A percentile compares a stretch with the other conserved stretches of the same genome.
These are phyloP conservation scores for Purpureocillium lavendulum DNA, from an alignment of 2,329 filamentous ascomycete genomes.

Conservation along the genomic window DNA sequence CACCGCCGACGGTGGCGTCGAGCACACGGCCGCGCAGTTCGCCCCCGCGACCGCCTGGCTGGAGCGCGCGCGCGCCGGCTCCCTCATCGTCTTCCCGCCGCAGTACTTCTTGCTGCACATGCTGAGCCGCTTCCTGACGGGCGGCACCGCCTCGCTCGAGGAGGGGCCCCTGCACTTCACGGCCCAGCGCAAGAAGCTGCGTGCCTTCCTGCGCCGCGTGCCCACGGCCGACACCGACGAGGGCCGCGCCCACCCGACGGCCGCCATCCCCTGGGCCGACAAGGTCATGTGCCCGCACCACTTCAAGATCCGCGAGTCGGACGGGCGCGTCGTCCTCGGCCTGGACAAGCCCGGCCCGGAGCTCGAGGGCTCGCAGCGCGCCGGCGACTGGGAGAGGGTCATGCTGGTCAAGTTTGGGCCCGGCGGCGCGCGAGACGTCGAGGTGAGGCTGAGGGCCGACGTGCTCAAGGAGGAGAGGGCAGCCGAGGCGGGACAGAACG, in stretches of 20 bases:
- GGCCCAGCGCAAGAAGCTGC: conserved; percentile 41
- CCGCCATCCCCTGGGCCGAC: conserved; percentile 45
- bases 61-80: conserved; percentile 47
- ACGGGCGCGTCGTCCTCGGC: conserved; percentile 42
- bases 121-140: conserved; percentile 43
- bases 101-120: conserved; percentile 68
- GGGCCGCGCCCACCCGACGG: conserved; percentile 30
- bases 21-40: conserved; percentile 70
- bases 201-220: conserved; percentile 40
- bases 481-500: too few relatives aligned
- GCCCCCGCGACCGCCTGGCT: conserved; percentile 65
- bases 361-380: conserved; percentile 35
- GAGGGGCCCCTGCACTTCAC: conserved; percentile 27
- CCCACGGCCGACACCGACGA: conserved; percentile 32
- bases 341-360: conserved; percentile 52
- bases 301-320: conserved; percentile 32
- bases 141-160: conserved; percentile 17
- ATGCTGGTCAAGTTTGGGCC: conserved; percentile 46
- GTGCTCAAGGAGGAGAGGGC: conserved; percentile 22
- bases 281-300: conserved; percentile 52
- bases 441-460: conserved; percentile 42
- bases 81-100: conserved; percentile 83
- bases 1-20: conserved; percentile 59
- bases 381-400: conserved; percentile 51
- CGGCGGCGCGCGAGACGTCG: conserved; percentile 42